phyloP scores from a whole-genome alignment of 768 basidiomycete species.

The Mycena metata region DNA sequence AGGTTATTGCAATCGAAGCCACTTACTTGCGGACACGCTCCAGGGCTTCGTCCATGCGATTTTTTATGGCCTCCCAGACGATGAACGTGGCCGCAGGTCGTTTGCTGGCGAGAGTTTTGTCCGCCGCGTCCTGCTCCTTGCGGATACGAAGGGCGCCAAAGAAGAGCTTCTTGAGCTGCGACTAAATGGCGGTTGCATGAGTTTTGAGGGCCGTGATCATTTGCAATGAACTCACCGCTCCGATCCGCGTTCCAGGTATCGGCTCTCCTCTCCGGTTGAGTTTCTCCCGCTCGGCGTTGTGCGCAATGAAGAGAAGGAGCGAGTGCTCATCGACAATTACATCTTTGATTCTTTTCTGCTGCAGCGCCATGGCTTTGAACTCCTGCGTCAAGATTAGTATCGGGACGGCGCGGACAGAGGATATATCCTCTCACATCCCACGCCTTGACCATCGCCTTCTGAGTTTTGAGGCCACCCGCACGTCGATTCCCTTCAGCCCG shows the following conservation, averaged over 20 bases:
- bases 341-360: constrained; percentile 39
- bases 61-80: constrained; percentile 40
- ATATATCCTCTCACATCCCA: constrained; percentile 42
- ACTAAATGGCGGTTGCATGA: constrained; percentile 33
- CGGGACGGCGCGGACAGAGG: not conserved
- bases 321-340: constrained; percentile 48
- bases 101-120: constrained; percentile 16
- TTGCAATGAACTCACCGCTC: constrained; percentile 42
- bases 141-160: constrained; percentile 39
- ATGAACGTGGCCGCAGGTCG: constrained; percentile 34
- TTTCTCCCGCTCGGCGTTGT: constrained; percentile 44
- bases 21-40: constrained; percentile 8
- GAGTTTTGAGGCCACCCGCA: constrained; percentile 43
- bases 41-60: constrained; percentile 41
- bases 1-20: no score
- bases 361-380: constrained; percentile 13
- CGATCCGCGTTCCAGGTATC: constrained; percentile 46
- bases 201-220: not conserved
- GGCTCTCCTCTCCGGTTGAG: constrained; percentile 34
- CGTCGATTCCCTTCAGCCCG: constrained; percentile 43
- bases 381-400: not conserved
- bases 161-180: constrained; percentile 45
- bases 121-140: constrained; percentile 36
- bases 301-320: constrained; percentile 44
- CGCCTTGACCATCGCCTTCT: constrained; percentile 38